Percentiles rank a stretch among this genome's conserved stretches.
Conservation (phyloP, 2,329 filamentous ascomycete genomes). For the Didymella glomerata region DNA sequence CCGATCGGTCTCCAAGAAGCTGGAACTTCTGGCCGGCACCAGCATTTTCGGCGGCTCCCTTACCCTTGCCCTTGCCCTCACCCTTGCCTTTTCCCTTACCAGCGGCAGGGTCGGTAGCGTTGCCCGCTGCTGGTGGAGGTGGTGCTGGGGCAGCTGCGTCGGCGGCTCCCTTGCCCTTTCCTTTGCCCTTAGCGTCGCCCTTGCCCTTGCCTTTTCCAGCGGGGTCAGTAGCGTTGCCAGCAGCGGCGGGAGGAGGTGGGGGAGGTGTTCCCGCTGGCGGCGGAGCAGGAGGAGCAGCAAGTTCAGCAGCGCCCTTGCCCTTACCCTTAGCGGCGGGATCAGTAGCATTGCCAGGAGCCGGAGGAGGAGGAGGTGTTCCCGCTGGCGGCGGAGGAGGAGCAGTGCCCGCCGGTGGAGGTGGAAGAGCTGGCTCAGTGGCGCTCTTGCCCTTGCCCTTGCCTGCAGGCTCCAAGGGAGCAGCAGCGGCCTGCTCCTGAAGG, state of each 20-base stretch:
- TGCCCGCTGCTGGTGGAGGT: not conserved
- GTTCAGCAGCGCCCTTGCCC: not conserved
- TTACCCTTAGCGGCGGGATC: slow-evolving; percentile 4
- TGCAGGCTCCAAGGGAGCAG: not conserved
- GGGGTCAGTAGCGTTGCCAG: slow-evolving; percentile 6
- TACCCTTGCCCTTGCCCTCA: slow-evolving; percentile 24
- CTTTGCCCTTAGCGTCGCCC: slow-evolving; percentile 5
- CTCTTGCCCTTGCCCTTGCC: slow-evolving; percentile 8
- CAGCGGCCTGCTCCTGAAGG: slow-evolving; percentile 9
- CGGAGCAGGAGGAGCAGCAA: not conserved
- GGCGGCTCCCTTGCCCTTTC: not conserved
- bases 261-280: no score
- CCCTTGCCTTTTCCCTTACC: not conserved
- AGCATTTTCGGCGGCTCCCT: slow-evolving; percentile 20
- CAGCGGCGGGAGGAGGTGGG: slow-evolving; percentile 1
- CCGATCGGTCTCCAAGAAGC: not conserved
- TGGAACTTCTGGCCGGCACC: not conserved
- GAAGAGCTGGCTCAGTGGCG: not conserved
- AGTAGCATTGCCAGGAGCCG: slow-evolving; percentile 3
- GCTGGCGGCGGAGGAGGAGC: no score
- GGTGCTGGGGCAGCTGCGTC: not conserved
- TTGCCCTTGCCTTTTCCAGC: slow-evolving; percentile 3
- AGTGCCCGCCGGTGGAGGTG: no score
- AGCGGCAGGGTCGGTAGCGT: slow-evolving; percentile 1
- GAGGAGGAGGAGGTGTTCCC: no score